Evolutionary conservation across 768 basidiomycete species (phyloP).

Genomic region (Rhodotorula taiwanensis): DNA sequence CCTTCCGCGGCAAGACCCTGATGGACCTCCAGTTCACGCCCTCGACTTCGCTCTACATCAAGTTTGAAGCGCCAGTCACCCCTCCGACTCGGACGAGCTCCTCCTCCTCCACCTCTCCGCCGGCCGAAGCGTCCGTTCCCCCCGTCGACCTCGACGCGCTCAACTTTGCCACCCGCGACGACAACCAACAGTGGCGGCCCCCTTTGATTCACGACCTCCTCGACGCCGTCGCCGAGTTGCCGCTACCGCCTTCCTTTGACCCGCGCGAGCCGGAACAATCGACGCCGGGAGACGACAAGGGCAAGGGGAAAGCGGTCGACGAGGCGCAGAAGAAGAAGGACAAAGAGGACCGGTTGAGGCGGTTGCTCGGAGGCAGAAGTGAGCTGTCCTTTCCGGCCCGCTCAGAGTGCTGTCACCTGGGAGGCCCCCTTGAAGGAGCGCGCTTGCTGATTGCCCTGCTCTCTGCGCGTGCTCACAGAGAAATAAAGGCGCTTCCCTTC

Average conservation of each 20-base stretch:
- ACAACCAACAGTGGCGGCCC: slow-evolving; percentile 49
- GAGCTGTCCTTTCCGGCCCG: no score
- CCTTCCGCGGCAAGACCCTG: slow-evolving; percentile 62
- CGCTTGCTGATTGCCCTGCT: no score
- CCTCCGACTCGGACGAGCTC: no score
- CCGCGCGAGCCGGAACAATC: background rate
- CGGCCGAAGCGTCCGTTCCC: background rate
- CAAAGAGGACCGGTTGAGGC: slow-evolving; percentile 12
- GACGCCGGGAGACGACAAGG: background rate
- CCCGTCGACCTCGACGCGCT: slow-evolving; percentile 41
- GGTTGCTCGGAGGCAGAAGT: background rate
- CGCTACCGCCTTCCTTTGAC: slow-evolving; percentile 52
- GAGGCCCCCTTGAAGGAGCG: no score
- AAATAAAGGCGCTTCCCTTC: no score
- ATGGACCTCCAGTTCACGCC: slow-evolving; percentile 69
- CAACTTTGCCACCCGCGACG: slow-evolving; percentile 44
- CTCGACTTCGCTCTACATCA: slow-evolving; percentile 66
- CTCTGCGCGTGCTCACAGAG: no score
- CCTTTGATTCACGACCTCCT: slow-evolving; percentile 59
- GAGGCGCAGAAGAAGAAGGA: slow-evolving; percentile 3
- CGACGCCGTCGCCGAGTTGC: slow-evolving; percentile 60
- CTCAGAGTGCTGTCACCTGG: no score
- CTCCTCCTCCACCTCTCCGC: background rate
- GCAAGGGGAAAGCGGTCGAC: background rate
- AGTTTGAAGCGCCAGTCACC: slow-evolving; percentile 52